These are phyloP conservation scores for Saccharomycopsis hybrid DNA, from an alignment of 1,139 yeast genomes.

Conservation along the genomic window DNA sequence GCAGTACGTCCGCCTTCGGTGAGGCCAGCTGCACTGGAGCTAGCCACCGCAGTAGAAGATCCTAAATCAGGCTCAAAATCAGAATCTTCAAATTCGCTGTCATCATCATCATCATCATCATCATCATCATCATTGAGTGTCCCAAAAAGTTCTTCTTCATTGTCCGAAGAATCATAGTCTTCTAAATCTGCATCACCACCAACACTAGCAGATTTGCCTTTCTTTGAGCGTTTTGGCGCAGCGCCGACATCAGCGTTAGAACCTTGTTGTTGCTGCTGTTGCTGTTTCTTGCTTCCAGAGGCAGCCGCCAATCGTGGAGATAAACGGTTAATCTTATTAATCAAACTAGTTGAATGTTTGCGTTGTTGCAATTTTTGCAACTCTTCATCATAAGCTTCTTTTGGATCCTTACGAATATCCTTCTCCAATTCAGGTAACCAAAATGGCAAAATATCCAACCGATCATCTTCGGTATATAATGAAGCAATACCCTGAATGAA, in stretches of 20 bases:
- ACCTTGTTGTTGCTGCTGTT: too few relatives aligned
- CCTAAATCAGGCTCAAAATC: too few relatives aligned
- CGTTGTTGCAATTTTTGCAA: conserved; percentile 38
- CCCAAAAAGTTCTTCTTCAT: conserved; percentile 25
- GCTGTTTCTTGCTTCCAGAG: conserved; percentile 19
- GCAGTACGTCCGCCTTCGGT: too few relatives aligned
- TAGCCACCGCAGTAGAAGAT: too few relatives aligned
- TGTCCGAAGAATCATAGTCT: conserved; percentile 39
- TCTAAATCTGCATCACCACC: conserved; percentile 40
- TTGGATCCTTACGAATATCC: conserved; percentile 71
- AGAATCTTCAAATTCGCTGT: conserved; percentile 30
- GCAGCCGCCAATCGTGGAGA: conserved; percentile 16
- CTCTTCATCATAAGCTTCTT: conserved; percentile 60
- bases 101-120: conserved; percentile 28
- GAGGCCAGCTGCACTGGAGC: too few relatives aligned
- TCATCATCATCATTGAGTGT: conserved; percentile 30
- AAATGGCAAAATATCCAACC: conserved; percentile 82
- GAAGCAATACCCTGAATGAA: conserved; percentile 88
- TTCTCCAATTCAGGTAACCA: conserved; percentile 91
- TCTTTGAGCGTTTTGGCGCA: too few relatives aligned
- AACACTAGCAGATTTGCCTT: conserved; percentile 25
- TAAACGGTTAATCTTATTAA: conserved; percentile 32
- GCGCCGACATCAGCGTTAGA: too few relatives aligned
- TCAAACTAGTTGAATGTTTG: conserved; percentile 42
- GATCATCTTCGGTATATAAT: conserved; percentile 82